phyloP scores from a whole-genome alignment of 1,284 basidiomycete species.

The Bondarzewia mesenterica region DNA sequence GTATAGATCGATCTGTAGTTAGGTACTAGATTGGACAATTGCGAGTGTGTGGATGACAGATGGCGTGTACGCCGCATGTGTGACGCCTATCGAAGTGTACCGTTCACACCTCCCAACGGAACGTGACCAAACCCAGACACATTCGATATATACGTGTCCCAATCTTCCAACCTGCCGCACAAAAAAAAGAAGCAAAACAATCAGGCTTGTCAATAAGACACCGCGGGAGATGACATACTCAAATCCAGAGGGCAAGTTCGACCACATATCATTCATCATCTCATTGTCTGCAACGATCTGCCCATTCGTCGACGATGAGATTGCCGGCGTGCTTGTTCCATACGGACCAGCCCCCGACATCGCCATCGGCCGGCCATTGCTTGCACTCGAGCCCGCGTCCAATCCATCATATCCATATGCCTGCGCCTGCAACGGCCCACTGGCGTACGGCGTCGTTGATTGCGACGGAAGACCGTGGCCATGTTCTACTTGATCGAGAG shows the following conservation, averaged over 20 bases:
- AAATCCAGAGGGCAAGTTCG: constrained; percentile 7
- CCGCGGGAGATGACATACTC: constrained; percentile 14
- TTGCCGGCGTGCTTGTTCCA: neutral
- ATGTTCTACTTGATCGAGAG: neutral
- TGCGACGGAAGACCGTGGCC: neutral
- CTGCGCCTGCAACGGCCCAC: neutral
- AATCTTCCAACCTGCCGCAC: constrained; percentile 25
- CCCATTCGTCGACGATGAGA: neutral
- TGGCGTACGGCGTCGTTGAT: neutral
- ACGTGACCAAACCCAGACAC: constrained; percentile 8
- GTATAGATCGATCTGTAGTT: no score
- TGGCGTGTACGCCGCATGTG: no score
- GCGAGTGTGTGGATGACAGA: no score
- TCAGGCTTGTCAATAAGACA: neutral
- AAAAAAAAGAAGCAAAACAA: neutral
- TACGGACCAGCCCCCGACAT: neutral
- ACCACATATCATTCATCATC: constrained; percentile 5
- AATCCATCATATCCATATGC: neutral
- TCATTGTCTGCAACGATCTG: neutral
- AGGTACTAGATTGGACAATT: no score
- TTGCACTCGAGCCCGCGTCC: neutral
- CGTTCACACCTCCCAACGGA: neutral
- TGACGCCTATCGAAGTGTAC: no score
- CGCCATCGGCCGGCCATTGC: neutral
- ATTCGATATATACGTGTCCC: constrained; percentile 27